Evolutionary conservation across 2,329 filamentous ascomycete genomes (phyloP), one percentile per base, ranked within the genome.

Genomic region (Daldinia eschscholtzii): DNA sequence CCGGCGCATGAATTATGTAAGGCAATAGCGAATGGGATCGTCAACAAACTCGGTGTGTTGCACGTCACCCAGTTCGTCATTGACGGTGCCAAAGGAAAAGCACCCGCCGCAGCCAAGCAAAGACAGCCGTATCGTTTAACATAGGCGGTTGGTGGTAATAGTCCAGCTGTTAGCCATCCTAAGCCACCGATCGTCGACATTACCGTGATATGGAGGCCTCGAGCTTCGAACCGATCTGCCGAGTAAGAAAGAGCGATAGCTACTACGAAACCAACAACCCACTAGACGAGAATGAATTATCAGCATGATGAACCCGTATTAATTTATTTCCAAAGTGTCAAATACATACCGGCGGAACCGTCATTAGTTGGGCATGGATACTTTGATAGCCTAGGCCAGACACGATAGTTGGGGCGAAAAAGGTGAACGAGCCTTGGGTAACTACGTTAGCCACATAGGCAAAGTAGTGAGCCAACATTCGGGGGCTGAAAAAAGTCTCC

Each of bases 391-490:
- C 76, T 1, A 77, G 64, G 0, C 76, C 84, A 2, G 83, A 84
- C 7, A 87, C 84, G 80, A 86, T 86, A 65, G 86, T 76, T 0
- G 85, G 84, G 0, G 85, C 85, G 71, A 83, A 87, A 72, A 86
- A 87, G 23, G 86, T 85, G 70, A 87, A 85, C 0, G 75, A 76
- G 2, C 72, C 74, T 30, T 76, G 76, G 5, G 70, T 66, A 5
- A 77, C 72, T 3, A 73, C 71, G 33, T 77, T 76, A 28, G 74
- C 73, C 18, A 37, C 72, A 61, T 79, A 79, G 18, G 75, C 75
- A 12, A 74, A 41, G 61, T 81, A 81, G 52, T 81, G 80, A 0
- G 75, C 74, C 18, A 81, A 33, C 80, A 82, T 81, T 12, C 80
- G 74, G 2, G 79, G 79, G 37, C 72, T 76, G 57, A 80, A 76